Evolutionary conservation across 805 yeast genomes (phyloP), one percentile per base, ranked within the genome.

Genomic region (Blastobotrys peoriensis): DNA sequence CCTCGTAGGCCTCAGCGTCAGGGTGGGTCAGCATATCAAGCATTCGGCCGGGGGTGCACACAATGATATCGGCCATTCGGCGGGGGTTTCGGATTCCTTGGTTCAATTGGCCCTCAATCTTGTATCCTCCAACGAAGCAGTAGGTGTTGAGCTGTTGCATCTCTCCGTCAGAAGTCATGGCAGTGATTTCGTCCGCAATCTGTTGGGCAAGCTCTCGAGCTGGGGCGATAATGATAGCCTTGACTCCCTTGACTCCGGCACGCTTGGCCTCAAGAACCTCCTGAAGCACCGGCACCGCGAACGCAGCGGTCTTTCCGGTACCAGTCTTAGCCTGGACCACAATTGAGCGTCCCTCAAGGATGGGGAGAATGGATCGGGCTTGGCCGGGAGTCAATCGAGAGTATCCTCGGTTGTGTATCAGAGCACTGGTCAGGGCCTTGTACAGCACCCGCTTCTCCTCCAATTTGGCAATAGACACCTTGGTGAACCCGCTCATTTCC

Each of bases 311-410:
- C 63, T 88, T 88, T 58, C 97, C 97, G 2, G 97, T 88, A 61
- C 97, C 97, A 3, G 97, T 88, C 62, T 86, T 86, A 21, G 97
- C 96, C 57, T 95, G 74, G 33, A 87, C 88, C 18, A 88, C 86
- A 36, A 86, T 70, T 52, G 91, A 89, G 25, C 68, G 65, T 15
- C 70, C 62, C 27, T 94, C 66, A 61, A 91, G 95, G 52, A 93
- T 86, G 0, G 98, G 94, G 0, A 64, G 46, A 39, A 64, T 19
- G 1, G 67, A 62, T 46, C 59, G 63, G 17, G 67, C 68, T 48
- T 64, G 68, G 3, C 64, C 68, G 9, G 66, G 63, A 10, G 67
- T 62, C 45, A 64, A 49, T 38, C 55, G 48, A 30, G 54, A 53
- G 49, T 59, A 64, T 28, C 54, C 52, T 21, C 65, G 55, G 51